Base-by-base conservation (phyloP, 1,284 basidiomycete species). In the Ustilago shanxiensis region DNA sequence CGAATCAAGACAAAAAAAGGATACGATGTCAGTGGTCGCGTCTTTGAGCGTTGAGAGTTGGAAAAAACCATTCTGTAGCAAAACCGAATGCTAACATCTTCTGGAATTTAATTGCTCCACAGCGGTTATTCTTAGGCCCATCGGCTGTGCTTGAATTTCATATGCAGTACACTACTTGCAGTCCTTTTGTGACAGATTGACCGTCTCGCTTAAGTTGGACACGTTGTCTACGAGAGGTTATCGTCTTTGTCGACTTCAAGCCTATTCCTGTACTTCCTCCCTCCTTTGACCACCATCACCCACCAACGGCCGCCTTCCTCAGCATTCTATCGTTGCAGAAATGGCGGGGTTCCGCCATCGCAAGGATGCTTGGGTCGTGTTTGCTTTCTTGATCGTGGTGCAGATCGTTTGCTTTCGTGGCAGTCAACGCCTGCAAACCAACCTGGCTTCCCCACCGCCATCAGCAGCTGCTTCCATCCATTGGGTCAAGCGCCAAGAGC, bases 401-500 rank as follows among this genome's bases (percentile, higher is more conserved):
- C 75, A 77, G 75, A 70, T 77, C 58, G 60, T 73, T 51, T 77
- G 75, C 64, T 64, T 70, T 22, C 59, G 75, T 44, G 75, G 66
- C 51, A 67, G 56, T 29, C 57, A 60, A 50, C 63, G 71, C 20
- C 67, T 77, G 14, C 51, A 53, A 14, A 20, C 61, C 6, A 52
- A 59, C 26, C 60, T 72, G 31, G 53, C 47, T n/a, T 49, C 60
- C 13, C 22, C 63, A 55, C 20, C 41, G 41, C 41, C 52, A 26
- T 44, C 24, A 33, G 18, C 35, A 26, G 39, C 49, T 35, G 47
- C 57, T 33, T 35, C 26, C 2, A 39, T n/a, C 8, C 16, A 33
- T 44, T 66, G 58, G 61, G 41, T 24, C 44, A 67, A 68, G 29
- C 39, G 66, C 45, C 20, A 44, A 9, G 57, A 64, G 16, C 49